These are phyloP conservation scores for Pyropia yezoensis DNA, from an alignment of 23 red algal species.

Conservation along the genomic window DNA sequence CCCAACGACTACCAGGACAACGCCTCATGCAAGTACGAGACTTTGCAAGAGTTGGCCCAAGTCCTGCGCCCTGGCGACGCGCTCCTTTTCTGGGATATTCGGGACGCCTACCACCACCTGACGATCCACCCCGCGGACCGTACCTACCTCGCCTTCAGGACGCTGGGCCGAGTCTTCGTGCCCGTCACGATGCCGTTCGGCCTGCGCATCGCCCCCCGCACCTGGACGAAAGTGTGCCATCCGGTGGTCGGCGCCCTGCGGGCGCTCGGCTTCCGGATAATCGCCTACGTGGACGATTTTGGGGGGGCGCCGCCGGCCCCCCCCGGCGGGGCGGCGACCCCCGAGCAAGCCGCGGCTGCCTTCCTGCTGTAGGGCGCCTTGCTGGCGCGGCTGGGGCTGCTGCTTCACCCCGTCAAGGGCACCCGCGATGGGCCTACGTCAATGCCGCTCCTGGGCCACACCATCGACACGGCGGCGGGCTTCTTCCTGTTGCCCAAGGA, in stretches of 20 bases:
- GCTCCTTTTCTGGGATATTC: too few relatives aligned
- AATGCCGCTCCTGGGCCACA: constrained; percentile 14
- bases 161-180: constrained; percentile 2
- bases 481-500: neutral
- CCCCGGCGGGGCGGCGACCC: too few relatives aligned
- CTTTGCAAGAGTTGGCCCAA: too few relatives aligned
- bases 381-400: neutral
- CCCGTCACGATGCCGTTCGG: constrained; percentile 25
- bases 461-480: constrained; percentile 14
- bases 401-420: neutral
- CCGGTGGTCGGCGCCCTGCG: constrained; percentile 13
- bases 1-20: neutral
- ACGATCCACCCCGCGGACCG: constrained; percentile 3
- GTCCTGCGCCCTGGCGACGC: too few relatives aligned
- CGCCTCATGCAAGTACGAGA: too few relatives aligned
- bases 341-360: neutral
- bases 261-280: neutral
- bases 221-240: constrained; percentile 15
- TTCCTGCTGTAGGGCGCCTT: neutral
- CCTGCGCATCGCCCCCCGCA: neutral
- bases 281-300: constrained; percentile 41
- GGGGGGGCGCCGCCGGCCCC: too few relatives aligned
- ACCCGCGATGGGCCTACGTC: neutral
- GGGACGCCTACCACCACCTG: constrained; percentile 25
- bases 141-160: constrained; percentile 31